phyloP scores from a whole-genome alignment of 805 yeast species.

The Lipomyces orientalis region DNA sequence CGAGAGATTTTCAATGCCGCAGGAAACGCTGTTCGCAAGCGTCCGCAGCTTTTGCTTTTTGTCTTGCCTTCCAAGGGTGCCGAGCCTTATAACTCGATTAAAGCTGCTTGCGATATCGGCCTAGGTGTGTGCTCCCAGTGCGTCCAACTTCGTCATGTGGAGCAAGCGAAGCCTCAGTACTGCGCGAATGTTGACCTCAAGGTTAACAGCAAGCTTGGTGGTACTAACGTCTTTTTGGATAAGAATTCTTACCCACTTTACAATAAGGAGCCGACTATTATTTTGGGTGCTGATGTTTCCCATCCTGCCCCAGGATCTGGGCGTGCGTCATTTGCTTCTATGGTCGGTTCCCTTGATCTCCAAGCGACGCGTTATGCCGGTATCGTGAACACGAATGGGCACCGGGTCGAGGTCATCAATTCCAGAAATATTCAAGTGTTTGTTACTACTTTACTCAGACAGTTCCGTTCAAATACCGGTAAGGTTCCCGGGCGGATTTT shows the following conservation, averaged over 20 bases:
- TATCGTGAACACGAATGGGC: slow-evolving; percentile 23
- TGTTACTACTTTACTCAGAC: slow-evolving; percentile 13
- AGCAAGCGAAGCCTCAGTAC: slow-evolving; percentile 43
- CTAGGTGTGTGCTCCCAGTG: slow-evolving; percentile 45
- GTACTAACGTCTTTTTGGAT: slow-evolving; percentile 41
- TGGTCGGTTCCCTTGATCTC: slow-evolving; percentile 27
- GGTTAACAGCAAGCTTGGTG: slow-evolving; percentile 46
- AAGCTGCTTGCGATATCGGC: slow-evolving; percentile 42
- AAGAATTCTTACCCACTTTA: slow-evolving; percentile 34
- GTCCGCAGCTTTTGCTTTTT: slow-evolving; percentile 40
- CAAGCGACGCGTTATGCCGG: slow-evolving; percentile 28
- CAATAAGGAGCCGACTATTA: slow-evolving; percentile 41
- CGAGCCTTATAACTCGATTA: slow-evolving; percentile 42
- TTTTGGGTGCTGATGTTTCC: slow-evolving; percentile 44
- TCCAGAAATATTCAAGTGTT: slow-evolving; percentile 16
- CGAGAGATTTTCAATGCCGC: slow-evolving; percentile 19
- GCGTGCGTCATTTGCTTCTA: slow-evolving; percentile 26
- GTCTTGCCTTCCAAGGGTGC: slow-evolving; percentile 41
- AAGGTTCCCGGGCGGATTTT: slow-evolving; percentile 42
- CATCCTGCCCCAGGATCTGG: slow-evolving; percentile 41
- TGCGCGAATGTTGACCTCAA: slow-evolving; percentile 46
- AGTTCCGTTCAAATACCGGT: slow-evolving; percentile 35
- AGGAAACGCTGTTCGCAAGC: slow-evolving; percentile 34
- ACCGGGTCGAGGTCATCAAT: slow-evolving; percentile 23
- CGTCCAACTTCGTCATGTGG: slow-evolving; percentile 42